Evolutionary conservation across 768 basidiomycete species (phyloP), one percentile per base, ranked within the genome.

Genomic region (Amanita thiersii): DNA sequence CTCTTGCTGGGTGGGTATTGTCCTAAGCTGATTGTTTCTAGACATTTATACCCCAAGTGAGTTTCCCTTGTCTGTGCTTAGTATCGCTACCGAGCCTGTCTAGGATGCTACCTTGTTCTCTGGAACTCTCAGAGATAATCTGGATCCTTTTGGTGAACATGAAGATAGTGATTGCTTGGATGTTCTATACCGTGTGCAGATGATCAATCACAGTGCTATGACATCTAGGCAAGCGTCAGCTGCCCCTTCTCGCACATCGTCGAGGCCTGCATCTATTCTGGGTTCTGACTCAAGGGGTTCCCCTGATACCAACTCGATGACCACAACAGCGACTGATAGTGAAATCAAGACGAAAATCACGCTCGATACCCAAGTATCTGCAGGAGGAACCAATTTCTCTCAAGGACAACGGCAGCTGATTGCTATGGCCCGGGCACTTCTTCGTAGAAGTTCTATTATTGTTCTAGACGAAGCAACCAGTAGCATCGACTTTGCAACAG

Each of bases 331-430:
- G 8, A 83, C 81, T 0, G 78, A 81, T 17, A 55, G 69, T 2
- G 83, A 85, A 15, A 40, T 52, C 21, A 82, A 75, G 53, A 69
- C 67, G 1, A 64, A 65, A 0, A 64, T 93, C 20, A 69, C 76
- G 0, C 68, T 94, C 3, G 78, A 86, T 14, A 86, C 83, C 0
- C 78, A 83, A 46, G 83, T 94, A 6, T 87, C 87, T 0, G 71
- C 86, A 1, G 90, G 90, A 0, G 91, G 91, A 0, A 70, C 79
- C 21, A 94, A 96, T 63, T 93, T 96, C 59, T 92, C 87, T 1
- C 87, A 91, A 45, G 92, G 93, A 7, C 91, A 97, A 55, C 60
- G 90, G 7, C 92, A 97, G 52, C 63, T 90, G 11, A 84, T 91
- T 40, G 82, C 86, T 1, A 83, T 90, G 82, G 88, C 87, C 0